Percentiles rank a stretch among this genome's conserved stretches.
Conservation (phyloP, 352 stramenopile genomes). For the Blastocystis sp. region DNA sequence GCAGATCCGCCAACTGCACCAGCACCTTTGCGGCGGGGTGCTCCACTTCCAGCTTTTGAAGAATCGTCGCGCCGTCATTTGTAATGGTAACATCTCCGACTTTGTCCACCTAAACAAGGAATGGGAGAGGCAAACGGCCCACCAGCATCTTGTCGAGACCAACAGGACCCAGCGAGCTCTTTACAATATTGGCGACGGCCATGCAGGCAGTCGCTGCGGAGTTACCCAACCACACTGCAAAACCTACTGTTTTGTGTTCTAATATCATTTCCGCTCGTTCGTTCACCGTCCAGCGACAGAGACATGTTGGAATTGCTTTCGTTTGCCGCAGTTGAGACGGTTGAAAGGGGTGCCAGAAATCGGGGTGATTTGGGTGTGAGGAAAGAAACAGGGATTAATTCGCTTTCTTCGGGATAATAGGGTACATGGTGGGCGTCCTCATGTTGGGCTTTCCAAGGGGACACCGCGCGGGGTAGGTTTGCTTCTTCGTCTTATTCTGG, state of each 20-base stretch:
- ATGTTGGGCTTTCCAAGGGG: not conserved
- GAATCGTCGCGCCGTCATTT: slow-evolving; percentile 99
- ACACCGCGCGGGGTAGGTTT: not conserved
- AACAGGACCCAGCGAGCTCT: slow-evolving; percentile 93
- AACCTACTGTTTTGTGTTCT: slow-evolving; percentile 64
- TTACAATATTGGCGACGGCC: slow-evolving; percentile 99
- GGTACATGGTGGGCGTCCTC: not conserved
- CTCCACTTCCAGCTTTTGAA: slow-evolving; percentile 97
- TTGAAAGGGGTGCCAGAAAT: not conserved
- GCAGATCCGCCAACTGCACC: slow-evolving; percentile 85
- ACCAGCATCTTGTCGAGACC: slow-evolving; percentile 99
- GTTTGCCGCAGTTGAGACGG: not conserved
- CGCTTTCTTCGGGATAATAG: slow-evolving; percentile 27
- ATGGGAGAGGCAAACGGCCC: slow-evolving; percentile 19
- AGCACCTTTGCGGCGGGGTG: slow-evolving; percentile 94
- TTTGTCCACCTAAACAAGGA: slow-evolving; percentile 77
- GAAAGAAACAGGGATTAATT: slow-evolving; percentile 13
- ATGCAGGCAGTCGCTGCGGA: slow-evolving; percentile 88
- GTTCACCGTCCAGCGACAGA: slow-evolving; percentile 60
- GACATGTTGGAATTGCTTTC: slow-evolving; percentile 43
- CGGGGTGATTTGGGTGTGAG: not conserved
- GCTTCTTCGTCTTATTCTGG: not conserved
- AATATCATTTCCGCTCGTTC: slow-evolving; percentile 62
- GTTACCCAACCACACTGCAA: slow-evolving; percentile 27
- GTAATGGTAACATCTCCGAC: slow-evolving; percentile 99